phyloP scores from a whole-genome alignment of 495 filamentous ascomycete genomes.

The Lentithecium fluviatile region DNA sequence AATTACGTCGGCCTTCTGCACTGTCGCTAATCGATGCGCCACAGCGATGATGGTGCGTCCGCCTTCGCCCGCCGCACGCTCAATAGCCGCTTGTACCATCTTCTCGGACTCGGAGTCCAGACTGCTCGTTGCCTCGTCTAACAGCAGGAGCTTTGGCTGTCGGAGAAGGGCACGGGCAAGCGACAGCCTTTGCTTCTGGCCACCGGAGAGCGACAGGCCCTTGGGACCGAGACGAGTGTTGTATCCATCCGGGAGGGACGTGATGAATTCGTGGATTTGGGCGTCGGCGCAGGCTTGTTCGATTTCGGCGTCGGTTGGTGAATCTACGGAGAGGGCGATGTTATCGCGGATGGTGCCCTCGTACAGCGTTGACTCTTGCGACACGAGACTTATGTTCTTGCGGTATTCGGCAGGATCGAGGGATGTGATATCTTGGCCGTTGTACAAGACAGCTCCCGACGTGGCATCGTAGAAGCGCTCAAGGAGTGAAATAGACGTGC shows the following conservation, averaged over 20 bases:
- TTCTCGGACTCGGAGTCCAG: conserved; percentile 81
- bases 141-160: conserved; percentile 66
- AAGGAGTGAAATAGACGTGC: conserved; percentile 73
- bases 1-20: conserved; percentile 77
- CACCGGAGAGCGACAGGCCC: conserved; percentile 74
- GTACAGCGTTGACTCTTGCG: conserved; percentile 41
- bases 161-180: conserved; percentile 72
- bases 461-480: conserved; percentile 70
- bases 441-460: conserved; percentile 30
- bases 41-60: conserved; percentile 36
- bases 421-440: conserved; percentile 28
- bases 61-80: conserved; percentile 31
- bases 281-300: conserved; percentile 35
- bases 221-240: conserved; percentile 73
- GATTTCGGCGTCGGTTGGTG: conserved; percentile 33
- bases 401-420: conserved; percentile 33
- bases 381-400: conserved; percentile 30
- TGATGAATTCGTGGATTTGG: conserved; percentile 40
- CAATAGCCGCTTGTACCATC: conserved; percentile 77
- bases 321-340: conserved; percentile 33
- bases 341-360: conserved; percentile 41
- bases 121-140: conserved; percentile 82
- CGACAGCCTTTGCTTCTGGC: conserved; percentile 81
- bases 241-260: conserved; percentile 63
- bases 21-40: conserved; percentile 38